phyloP scores from a whole-genome alignment of 495 filamentous ascomycete species.

The Staphylotrichum longicolle region DNA sequence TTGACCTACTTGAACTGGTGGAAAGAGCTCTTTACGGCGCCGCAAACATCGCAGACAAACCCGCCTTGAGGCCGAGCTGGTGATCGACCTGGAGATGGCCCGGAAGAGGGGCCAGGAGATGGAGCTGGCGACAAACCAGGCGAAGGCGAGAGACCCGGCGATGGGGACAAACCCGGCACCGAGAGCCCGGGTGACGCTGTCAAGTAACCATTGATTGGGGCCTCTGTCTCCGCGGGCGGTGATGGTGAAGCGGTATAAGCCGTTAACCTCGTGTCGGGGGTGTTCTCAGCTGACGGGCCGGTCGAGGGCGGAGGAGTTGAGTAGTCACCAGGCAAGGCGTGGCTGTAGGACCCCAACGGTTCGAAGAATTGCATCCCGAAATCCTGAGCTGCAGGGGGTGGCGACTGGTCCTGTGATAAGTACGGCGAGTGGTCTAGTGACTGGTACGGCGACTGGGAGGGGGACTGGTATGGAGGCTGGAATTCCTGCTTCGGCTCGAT shows the following conservation, averaged over 20 bases:
- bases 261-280: slow-evolving; percentile 42
- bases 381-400: neutral
- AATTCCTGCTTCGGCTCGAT: neutral
- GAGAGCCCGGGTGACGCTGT: slow-evolving; percentile 24
- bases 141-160: slow-evolving; percentile 6
- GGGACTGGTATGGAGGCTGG: slow-evolving; percentile 10
- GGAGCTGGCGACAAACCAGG: slow-evolving; percentile 1
- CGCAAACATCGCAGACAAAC: slow-evolving; percentile 43
- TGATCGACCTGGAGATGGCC: neutral
- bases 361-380: slow-evolving; percentile 1
- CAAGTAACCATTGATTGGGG: slow-evolving; percentile 8
- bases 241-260: slow-evolving; percentile 39
- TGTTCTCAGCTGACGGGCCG: slow-evolving; percentile 43
- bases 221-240: slow-evolving; percentile 30
- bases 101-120: slow-evolving; percentile 10
- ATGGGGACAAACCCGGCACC: slow-evolving; percentile 1
- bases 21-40: slow-evolving; percentile 44
- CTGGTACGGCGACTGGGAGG: slow-evolving; percentile 19
- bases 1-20: slow-evolving; percentile 49
- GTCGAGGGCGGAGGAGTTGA: slow-evolving; percentile 43
- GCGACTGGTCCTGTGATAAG: neutral
- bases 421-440: neutral
- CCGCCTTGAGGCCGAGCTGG: slow-evolving; percentile 32
- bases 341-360: slow-evolving; percentile 19
- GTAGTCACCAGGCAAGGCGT: slow-evolving; percentile 31